Base-by-base conservation (phyloP, 192 early-diverging fungal genomes). In the Phlyctochytrium bullatum region DNA sequence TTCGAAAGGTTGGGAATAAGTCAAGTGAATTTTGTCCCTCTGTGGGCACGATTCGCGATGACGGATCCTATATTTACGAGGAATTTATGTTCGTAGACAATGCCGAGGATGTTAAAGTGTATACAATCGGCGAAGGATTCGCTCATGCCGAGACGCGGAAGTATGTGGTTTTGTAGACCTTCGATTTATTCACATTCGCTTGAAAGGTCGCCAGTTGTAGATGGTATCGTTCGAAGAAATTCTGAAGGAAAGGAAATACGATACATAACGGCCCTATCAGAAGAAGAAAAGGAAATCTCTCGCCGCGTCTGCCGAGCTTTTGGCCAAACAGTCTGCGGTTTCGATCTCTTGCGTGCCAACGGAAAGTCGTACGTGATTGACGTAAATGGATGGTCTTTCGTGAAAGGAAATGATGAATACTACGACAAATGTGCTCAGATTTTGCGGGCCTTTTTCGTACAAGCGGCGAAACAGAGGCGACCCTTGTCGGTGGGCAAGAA, bases 331-430 rank as follows among this genome's bases (percentile, higher is more conserved):
- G 90, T 98, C 0, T 98, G 96, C 76, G 96, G 96, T 0, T 93
- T 97, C 72, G 96, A 98, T 76, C 77, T 96, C 25, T 72, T 98
- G 67, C 88, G 96, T 3, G 89, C 90, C 12, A 78, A 79, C 36
- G 93, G 92, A 24, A 75, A 68, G 36, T 93, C 92, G 6, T 91
- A 90, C 76, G 94, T 98, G 1, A 97, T 98, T 72, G 96, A 98
- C 75, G 95, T 98, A 64, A 98, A 98, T 63, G 96, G 96, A 17
- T 98, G 96, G 96, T 93, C 91, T 51, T 98, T 98, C 80, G 96
- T 98, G 62, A 98, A 98, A 75, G 95, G 95, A 56, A 95, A 91
- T 70, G 87, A 90, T 36, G 83, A 91, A 31, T 98, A 98, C 73
- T 97, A 97, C 72, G 91, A 91, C 69, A 86, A 88, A 34, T 93